Base-by-base conservation (phyloP, 2,329 filamentous ascomycete genomes). In the Beauveria sp. region DNA sequence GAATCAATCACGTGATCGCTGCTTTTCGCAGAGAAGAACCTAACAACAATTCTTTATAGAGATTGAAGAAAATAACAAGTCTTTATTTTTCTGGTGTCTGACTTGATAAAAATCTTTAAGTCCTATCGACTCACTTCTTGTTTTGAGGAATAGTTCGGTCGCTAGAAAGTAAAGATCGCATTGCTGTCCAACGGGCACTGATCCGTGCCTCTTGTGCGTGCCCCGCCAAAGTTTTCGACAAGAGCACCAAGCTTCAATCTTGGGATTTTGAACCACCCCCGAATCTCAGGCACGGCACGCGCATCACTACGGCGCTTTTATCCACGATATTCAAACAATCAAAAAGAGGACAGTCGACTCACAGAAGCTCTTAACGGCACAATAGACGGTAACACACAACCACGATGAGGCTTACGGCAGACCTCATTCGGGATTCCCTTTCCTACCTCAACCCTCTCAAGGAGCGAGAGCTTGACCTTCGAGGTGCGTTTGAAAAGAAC, bases 401-500 rank as follows among this genome's bases (percentile, higher is more conserved):
- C 75, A 79, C 73, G 67, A 98, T 99, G 95, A 88, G 93, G 83
- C 87, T 99, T 79, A 97, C 93, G 66, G 88, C 91, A 69, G 95
- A 98, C 77, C 87, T 98, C 72, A 96, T 99, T 79, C 86, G 91
- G 77, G 87, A 86, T 77, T 96, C 95, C 73, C 89, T 96, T 69
- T 97, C 93, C 75, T 99, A 97, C 83, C 89, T 98, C 78, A 99
- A 98, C 79, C 93, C 93, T 75, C 85, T 99, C 77, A 96, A 95
- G 80, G 95, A 99, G 84, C 91, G 95, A 77, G 95, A 99, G 85
- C 86, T 99, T 76, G 93, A 98, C 82, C 91, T 99, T 71, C 88
- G 95, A 96, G 95, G 95, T 98, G 90, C 86, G 92, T 84, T 78
- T 78, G 89, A 89, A 91, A 96, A 91, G 91, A 87, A 83, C 90